A percentile compares a stretch with the other conserved stretches of the same genome.
Conservation (phyloP, 306 rosid genomes). For the Abrus pulchellus region DNA sequence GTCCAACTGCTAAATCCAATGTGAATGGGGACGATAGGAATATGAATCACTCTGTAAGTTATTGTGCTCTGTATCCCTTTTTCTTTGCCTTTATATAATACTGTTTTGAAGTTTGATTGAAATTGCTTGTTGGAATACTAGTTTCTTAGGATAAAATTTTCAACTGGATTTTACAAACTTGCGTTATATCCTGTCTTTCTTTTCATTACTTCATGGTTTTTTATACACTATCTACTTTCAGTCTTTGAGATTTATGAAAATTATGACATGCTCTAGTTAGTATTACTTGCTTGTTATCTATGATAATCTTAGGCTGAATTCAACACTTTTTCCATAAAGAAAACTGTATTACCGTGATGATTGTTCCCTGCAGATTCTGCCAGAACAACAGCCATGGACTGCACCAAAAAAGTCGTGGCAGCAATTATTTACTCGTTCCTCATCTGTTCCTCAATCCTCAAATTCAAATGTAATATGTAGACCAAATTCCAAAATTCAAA, state of each 20-base stretch:
- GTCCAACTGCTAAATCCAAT: constrained; percentile 64
- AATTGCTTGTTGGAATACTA: background rate
- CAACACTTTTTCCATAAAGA: constrained; percentile 5
- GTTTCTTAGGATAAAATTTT: background rate
- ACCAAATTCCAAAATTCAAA: constrained; percentile 69
- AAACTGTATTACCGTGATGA: constrained; percentile 45
- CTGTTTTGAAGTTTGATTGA: constrained; percentile 33
- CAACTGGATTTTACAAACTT: background rate
- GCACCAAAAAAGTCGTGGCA: constrained; percentile 93
- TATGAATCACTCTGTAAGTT: constrained; percentile 72
- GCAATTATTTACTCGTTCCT: constrained; percentile 88
- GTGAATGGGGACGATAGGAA: constrained; percentile 70
- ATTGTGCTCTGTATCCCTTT: constrained; percentile 36
- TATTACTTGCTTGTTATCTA: constrained; percentile 28
- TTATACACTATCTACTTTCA: background rate
- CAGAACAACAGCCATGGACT: constrained; percentile 65
- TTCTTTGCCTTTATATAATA: constrained; percentile 11
- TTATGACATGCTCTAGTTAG: constrained; percentile 23
- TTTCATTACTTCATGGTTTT: background rate
- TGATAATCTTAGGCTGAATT: constrained; percentile 32
- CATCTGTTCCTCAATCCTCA: constrained; percentile 65
- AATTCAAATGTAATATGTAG: constrained; percentile 82
- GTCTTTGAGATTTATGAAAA: constrained; percentile 28
- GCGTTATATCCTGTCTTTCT: constrained; percentile 1
- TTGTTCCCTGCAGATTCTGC: constrained; percentile 68